Evolutionary conservation across 805 yeast species (phyloP), one percentile per base, ranked within the genome.

Genomic region (Metschnikowia cubensis): DNA sequence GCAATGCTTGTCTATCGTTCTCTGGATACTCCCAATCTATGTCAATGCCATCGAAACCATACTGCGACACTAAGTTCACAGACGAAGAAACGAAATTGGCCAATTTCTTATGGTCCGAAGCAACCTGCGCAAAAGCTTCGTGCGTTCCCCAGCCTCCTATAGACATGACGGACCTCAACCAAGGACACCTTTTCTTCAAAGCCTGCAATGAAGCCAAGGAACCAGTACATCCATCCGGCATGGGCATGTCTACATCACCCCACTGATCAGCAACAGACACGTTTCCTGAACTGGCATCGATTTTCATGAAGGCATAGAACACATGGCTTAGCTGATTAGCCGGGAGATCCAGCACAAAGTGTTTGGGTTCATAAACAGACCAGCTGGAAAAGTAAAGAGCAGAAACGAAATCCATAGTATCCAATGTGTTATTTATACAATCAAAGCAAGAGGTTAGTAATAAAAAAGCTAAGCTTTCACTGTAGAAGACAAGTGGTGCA

Each of bases 11-110:
- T 0, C 63, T 60, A 3, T 62, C 59, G 38, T 64, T 72, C 6
- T 66, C 62, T 0, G 97, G 96, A 60, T 83, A 92, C 66, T 92
- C 99, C 97, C 97, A 92, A 68, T 92, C 99, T 29, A 92, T 69
- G 65, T 94, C 98, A 42, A 92, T 70, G 0, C 99, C 98, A 64
- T 94, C 97, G 60, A 94, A 83, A 0, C 86, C 84, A 61, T 80
- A 79, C 40, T 74, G 66, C 2, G 65, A 49, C 63, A 89, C 71
- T 21, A 79, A 65, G 0, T 66, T 63, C 0, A 80, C 70, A 0
- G 83, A 69, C 0, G 85, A 73, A 1, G 60, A 45, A 2, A 82
- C 77, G 63, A 91, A 88, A 0, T 39, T 62, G 1, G 63, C 60
- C 6, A 83, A 53, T 20, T 66, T 65, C 2, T 32, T 14, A 1